Evolutionary conservation across 768 basidiomycete genomes (phyloP).

Genomic region (Imleria badia): DNA sequence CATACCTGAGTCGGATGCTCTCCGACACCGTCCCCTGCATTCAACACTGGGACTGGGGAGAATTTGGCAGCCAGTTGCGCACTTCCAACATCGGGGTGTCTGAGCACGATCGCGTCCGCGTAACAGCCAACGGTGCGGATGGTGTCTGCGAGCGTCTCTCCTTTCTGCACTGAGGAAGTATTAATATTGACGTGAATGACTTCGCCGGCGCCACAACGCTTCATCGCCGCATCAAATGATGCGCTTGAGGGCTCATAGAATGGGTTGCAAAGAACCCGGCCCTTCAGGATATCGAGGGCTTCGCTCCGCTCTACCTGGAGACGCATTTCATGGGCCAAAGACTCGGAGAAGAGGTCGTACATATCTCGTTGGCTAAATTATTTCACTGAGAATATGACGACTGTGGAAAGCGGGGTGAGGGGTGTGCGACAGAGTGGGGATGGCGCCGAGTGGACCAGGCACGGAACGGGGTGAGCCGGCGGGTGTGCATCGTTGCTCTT

Average conservation of each 20-base stretch:
- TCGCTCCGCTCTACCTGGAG: slow-evolving; percentile 92
- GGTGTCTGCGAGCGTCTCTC: slow-evolving; percentile 91
- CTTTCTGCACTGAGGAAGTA: slow-evolving; percentile 87
- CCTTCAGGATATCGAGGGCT: slow-evolving; percentile 83
- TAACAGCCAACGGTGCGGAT: slow-evolving; percentile 94
- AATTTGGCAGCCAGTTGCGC: slow-evolving; percentile 95
- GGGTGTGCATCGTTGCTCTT: slow-evolving; percentile 31
- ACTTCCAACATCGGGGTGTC: slow-evolving; percentile 93
- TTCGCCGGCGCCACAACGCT: slow-evolving; percentile 93
- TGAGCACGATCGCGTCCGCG: slow-evolving; percentile 89
- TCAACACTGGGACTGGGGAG: slow-evolving; percentile 93
- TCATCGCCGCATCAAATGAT: slow-evolving; percentile 99
- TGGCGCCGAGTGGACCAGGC: slow-evolving; percentile 9
- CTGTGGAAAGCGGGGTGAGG: slow-evolving; percentile 89
- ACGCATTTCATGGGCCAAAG: slow-evolving; percentile 96
- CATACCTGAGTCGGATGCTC: slow-evolving; percentile 94
- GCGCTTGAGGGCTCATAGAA: slow-evolving; percentile 97
- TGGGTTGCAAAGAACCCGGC: slow-evolving; percentile 84
- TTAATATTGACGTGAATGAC: slow-evolving; percentile 85
- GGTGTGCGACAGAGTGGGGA: slow-evolving; percentile 22
- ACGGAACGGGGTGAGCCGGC: slow-evolving; percentile 11
- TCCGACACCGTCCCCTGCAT: slow-evolving; percentile 95
- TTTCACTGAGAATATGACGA: slow-evolving; percentile 89
- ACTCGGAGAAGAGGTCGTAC: slow-evolving; percentile 90
- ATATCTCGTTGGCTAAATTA: slow-evolving; percentile 89